A percentile compares a stretch with the other conserved stretches of the same genome.
Conservation (phyloP, 2,329 filamentous ascomycete species). For the Exophiala sp. region DNA sequence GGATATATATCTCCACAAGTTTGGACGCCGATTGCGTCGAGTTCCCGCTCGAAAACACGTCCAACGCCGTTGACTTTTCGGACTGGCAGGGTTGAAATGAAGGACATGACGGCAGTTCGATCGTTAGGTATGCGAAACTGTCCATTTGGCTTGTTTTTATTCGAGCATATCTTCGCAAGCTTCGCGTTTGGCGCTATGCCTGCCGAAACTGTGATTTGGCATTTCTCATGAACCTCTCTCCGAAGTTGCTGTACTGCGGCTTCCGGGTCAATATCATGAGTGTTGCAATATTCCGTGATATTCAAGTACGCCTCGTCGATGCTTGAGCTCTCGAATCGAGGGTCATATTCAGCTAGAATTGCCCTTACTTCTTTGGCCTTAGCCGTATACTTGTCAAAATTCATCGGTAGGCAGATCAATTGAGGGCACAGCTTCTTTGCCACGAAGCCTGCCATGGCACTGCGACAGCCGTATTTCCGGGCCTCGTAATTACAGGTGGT, state of each 20-base stretch:
- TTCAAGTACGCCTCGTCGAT: constrained; percentile 97
- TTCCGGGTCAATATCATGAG: constrained; percentile 62
- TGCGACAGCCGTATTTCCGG: constrained; percentile 81
- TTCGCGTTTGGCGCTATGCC: constrained; percentile 92
- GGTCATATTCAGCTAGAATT: constrained; percentile 80
- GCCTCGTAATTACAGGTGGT: constrained; percentile 83
- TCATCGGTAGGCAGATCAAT: constrained; percentile 72
- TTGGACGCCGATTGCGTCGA: constrained; percentile 78
- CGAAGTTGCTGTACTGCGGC: constrained; percentile 74
- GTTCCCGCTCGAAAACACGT: constrained; percentile 82
- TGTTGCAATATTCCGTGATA: constrained; percentile 75
- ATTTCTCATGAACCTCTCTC: constrained; percentile 65
- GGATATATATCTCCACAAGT: constrained; percentile 82
- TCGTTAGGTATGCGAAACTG: constrained; percentile 73
- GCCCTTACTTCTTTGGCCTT: constrained; percentile 84
- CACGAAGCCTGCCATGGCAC: constrained; percentile 93
- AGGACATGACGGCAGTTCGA: constrained; percentile 67
- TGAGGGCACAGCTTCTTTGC: constrained; percentile 89
- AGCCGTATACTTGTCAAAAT: constrained; percentile 83
- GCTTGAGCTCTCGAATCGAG: constrained; percentile 84
- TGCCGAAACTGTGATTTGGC: constrained; percentile 82
- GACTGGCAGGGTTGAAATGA: constrained; percentile 77
- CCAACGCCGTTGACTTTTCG: constrained; percentile 95
- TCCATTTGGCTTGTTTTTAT: constrained; percentile 93
- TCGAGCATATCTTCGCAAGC: constrained; percentile 90